Evolutionary conservation across 352 stramenopile species (phyloP), one percentile per base, ranked within the genome.

Genomic region (Pythium dissotocum): DNA sequence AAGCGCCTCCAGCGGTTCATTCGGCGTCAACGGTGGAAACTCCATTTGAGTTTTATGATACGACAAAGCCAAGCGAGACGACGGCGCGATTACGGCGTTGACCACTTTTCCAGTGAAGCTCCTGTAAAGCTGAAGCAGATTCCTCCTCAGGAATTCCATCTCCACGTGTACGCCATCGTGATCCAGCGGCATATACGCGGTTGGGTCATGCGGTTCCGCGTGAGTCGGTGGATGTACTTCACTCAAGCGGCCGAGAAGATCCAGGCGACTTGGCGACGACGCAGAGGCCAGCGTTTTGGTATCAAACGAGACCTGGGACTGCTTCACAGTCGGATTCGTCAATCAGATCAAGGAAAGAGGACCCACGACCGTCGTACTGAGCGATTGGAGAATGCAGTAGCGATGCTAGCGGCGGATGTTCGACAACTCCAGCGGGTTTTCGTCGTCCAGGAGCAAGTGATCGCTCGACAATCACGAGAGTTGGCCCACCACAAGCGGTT

Each of bases 1-100:
- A 73, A 66, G 3, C 83, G 80, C 5, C 73, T 91, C n/a, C 81
- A 91, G 49, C 58, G 63, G 24, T 86, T 62, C 61, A 21, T 70
- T 14, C 70, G 73, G n/a, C 63, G 56, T 1, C 42, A 58, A 4
- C 75, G 49, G n/a, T 42, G 53, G 24, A 69, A 24, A 10, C 46
- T 28, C 9, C n/a, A 40, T 0, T 30, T 73, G 16, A 59, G 32
- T 36, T 30, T 40, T 2, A 40, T 76, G 1, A 61, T 63, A 13
- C 61, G 66, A 33, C 52, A 58, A 30, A 58, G 79, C 30, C 28
- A 51, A 28, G 26, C 18, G 8, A 66, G 62, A 48, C 62, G 65
- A 42, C 18, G 59, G 35, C 16, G 61, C 8, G 63, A 76, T 59
- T 76, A 76, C 32, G 42, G 53, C 14, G 49, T 69, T 0, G 36